Base-by-base conservation (phyloP, 768 basidiomycete genomes). In the Lentinula aciculospora region DNA sequence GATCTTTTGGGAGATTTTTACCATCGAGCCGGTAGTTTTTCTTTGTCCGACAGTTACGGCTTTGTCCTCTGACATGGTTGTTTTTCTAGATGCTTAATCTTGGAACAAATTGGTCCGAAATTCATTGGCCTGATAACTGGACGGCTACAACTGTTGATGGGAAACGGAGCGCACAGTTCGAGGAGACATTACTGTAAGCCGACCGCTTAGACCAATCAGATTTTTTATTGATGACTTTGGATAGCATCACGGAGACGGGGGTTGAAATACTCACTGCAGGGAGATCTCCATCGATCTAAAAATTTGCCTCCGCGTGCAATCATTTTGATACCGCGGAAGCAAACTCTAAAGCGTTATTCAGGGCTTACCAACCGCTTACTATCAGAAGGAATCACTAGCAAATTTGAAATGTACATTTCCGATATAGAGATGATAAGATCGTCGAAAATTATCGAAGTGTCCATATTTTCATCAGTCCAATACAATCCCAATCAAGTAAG, bases 121-220 rank as follows among this genome's bases (percentile, higher is more conserved):
- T 86, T 21, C 92, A 94, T 68, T 94, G 94, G 94, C 88, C 88
- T 31, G 94, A 96, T 69, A 87, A 93, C 67, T 98, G 96, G 96
- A 98, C 96, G 2, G 93, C 95, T 1, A 92, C 89, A 21, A 99
- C 97, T 4, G 71, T 81, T 12, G 96, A 98, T 71, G 96, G 94
- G 23, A 89, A 89, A 69, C 77, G 81, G 57, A 94, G 92, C 60
- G 97, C 97, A 1, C 97, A 99, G 67, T 99, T 98, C 67, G 97
- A 99, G 70, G 97, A 99, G 66, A 98, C 96, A 1, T 75, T 99
- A 34, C 71, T 99, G 94, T 95, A 66, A 65, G 93, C 81, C 37
- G 50, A 21, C 15, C 50, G 15, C 56, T 53, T n/a, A 17, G 42
- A 63, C 42, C 25, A 29, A 37, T 56, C 45, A 47, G 25, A 36